These are phyloP conservation scores for Coprinopsis sp. DNA, from an alignment of 768 basidiomycete genomes.

Conservation along the genomic window DNA sequence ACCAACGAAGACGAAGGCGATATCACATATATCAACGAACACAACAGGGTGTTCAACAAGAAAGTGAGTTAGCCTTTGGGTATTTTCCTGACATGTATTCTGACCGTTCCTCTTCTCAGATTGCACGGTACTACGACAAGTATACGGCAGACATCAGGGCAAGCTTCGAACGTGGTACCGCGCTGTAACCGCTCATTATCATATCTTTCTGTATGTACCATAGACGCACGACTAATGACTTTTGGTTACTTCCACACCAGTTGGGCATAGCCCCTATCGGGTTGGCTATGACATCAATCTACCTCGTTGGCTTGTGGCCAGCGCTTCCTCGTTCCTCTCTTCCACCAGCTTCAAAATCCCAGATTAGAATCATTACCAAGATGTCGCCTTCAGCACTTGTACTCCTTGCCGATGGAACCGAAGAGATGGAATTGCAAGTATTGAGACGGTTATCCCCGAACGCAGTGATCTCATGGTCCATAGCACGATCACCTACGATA, in stretches of 20 bases:
- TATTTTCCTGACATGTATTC: neutral
- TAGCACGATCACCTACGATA: constrained; percentile 80
- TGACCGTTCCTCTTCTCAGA: constrained; percentile 39
- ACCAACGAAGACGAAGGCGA: constrained; percentile 92
- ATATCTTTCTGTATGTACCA: no score
- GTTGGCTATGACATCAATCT: no score
- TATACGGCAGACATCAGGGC: constrained; percentile 95
- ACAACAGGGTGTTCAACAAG: constrained; percentile 97
- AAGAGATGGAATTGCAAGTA: constrained; percentile 85
- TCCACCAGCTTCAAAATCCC: constrained; percentile 17
- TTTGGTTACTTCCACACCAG: no score
- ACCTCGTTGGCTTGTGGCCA: no score
- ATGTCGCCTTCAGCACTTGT: constrained; percentile 65
- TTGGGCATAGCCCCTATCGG: no score
- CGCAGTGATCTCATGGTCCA: neutral
- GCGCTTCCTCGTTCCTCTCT: neutral
- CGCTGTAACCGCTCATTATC: constrained; percentile 65
- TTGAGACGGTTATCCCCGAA: neutral
- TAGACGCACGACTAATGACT: no score
- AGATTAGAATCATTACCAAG: no score
- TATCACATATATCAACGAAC: constrained; percentile 99
- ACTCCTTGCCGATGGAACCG: constrained; percentile 76
- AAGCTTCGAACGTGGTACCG: constrained; percentile 97
- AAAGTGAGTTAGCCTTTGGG: constrained; percentile 48
- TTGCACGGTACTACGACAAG: constrained; percentile 94